Base-by-base conservation (phyloP, 495 filamentous ascomycete genomes). In the Coniosporium apollinis region DNA sequence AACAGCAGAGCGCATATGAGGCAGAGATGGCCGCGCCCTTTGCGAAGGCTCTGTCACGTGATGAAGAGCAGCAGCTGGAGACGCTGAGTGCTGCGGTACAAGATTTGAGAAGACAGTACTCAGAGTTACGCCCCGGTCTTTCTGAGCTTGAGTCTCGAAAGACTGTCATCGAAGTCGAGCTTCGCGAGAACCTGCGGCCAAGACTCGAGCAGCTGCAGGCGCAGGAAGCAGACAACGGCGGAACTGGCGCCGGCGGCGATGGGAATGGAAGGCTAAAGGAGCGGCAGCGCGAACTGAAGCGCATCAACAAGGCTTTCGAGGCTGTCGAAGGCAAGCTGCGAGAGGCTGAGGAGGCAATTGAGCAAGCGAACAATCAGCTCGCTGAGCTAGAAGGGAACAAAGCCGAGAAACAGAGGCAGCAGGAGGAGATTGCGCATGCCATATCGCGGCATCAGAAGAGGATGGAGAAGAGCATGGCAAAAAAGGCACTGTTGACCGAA, bases 401-500 rank as follows among this genome's bases (percentile, higher is more conserved):
- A 46, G 50, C 60, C 0, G 70, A 84, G 30, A 76, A 70, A 45
- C 72, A 82, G 43, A 65, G 69, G 13, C 57, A 69, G 16, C 67
- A 81, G 43, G 75, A 82, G 43, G 80, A 86, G 28, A 68, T 93
- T 24, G 74, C 81, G 22, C 72, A 68, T 44, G 69, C 71, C 5
- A 93, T 96, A 37, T 80, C 89, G 49, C 82, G 79, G 38, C 68
- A 85, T 36, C 83, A 93, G 56, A 89, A 92, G 51, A 69, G 71
- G 33, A 82, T 94, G 67, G 87, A 94, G 51, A 89, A 83, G 60
- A 82, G 75, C 47, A 81, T 89, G 57, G 74, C 81, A 36, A 87
- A 84, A 59, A 81, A 80, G 48, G 76, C 82, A 3, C 62, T 82
- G 0, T 63, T 94, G 26, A 72, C 69, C 17, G 69, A 78, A 44